These are phyloP conservation scores for Colletotrichum sp. DNA, from an alignment of 2,329 filamentous ascomycete species.

Conservation along the genomic window DNA sequence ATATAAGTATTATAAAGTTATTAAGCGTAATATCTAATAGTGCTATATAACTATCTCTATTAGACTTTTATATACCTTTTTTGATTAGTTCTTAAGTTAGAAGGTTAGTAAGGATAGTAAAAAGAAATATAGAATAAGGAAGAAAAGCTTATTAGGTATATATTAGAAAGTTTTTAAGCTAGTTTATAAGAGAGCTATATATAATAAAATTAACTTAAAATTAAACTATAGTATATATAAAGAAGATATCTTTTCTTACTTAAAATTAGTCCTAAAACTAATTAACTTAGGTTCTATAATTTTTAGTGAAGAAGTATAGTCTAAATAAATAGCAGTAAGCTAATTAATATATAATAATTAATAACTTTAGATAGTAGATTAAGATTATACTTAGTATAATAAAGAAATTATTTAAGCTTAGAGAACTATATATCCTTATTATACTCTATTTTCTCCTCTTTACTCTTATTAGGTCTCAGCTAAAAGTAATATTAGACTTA, in stretches of 20 bases:
- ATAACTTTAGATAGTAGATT: too few relatives aligned
- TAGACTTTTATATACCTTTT: constrained; percentile 5
- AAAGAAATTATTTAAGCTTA: too few relatives aligned
- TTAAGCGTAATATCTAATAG: not conserved
- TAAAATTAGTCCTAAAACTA: not conserved
- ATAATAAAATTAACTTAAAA: constrained; percentile 19
- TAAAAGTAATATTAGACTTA: too few relatives aligned
- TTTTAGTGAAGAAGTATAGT: constrained; percentile 13
- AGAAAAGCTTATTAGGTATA: constrained; percentile 27
- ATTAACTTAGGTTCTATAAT: constrained; percentile 24
- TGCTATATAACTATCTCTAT: not conserved
- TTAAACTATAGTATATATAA: constrained; percentile 23
- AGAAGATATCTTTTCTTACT: not conserved
- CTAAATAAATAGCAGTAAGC: not conserved
- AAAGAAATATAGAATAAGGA: constrained; percentile 19
- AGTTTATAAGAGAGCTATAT: constrained; percentile 25
- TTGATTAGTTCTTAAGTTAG: constrained; percentile 23
- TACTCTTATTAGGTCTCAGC: too few relatives aligned
- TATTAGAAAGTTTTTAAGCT: constrained; percentile 31
- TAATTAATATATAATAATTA: too few relatives aligned
- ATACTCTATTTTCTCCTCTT: too few relatives aligned
- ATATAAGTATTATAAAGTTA: too few relatives aligned
- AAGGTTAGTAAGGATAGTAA: constrained; percentile 16
- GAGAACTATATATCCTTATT: too few relatives aligned
- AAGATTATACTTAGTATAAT: too few relatives aligned